Conservation (phyloP, 371 early-diverging fungal genomes). For the Mucor irregularis region DNA sequence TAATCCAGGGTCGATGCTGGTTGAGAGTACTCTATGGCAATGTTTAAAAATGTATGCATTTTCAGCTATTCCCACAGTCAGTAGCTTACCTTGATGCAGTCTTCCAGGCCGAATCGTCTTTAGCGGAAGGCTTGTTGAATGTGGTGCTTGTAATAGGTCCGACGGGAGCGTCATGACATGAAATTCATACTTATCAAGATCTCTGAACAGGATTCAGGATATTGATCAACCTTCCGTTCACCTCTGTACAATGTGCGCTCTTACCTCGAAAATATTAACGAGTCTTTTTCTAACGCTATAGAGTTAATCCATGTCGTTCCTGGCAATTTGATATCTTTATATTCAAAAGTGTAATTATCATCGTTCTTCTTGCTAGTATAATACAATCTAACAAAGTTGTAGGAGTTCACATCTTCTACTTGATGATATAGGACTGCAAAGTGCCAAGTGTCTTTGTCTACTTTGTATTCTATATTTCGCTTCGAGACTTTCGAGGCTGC, state of each 20-base stretch:
- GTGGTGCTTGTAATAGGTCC: constrained; percentile 18
- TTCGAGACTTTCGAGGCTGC: constrained; percentile 30
- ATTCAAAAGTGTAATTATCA: constrained; percentile 17
- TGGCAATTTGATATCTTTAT: constrained; percentile 41
- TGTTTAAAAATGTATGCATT: background rate
- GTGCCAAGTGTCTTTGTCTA: constrained; percentile 9
- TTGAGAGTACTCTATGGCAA: constrained; percentile 31
- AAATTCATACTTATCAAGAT: constrained; percentile 43
- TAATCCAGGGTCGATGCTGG: constrained; percentile 24
- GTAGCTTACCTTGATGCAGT: constrained; percentile 24
- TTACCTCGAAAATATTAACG: constrained; percentile 43
- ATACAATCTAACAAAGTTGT: constrained; percentile 38
- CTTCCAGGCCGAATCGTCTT: constrained; percentile 23
- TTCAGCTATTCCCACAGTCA: background rate
- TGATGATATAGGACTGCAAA: constrained; percentile 41
- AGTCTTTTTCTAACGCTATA: constrained; percentile 33
- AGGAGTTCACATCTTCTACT: constrained; percentile 31
- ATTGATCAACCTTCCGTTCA: background rate
- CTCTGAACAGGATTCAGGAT: constrained; percentile 25
- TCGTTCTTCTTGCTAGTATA: constrained; percentile 19
- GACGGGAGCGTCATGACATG: constrained; percentile 33
- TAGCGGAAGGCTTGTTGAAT: constrained; percentile 13
- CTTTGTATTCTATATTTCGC: background rate
- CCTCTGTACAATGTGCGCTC: background rate
- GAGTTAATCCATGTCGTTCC: constrained; percentile 40